Evolutionary conservation across 2,329 filamentous ascomycete species (phyloP).

Genomic region (Tothia fuscella): DNA sequence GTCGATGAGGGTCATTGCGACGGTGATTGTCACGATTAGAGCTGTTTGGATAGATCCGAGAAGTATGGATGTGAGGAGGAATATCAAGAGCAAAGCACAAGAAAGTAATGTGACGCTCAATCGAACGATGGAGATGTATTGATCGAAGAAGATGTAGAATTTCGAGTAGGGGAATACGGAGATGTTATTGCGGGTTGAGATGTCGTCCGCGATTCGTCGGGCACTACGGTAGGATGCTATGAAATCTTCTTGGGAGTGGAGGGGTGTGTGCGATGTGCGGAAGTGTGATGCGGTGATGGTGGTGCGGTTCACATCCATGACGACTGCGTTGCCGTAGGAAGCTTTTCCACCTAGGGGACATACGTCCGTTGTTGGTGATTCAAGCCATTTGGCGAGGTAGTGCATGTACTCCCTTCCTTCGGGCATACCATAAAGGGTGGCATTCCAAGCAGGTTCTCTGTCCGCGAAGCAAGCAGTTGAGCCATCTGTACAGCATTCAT

Average conservation of each 20-base stretch:
- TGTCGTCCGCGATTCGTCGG: slow-evolving; percentile 70
- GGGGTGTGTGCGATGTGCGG: slow-evolving; percentile 74
- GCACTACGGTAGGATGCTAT: slow-evolving; percentile 84
- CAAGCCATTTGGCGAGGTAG: slow-evolving; percentile 75
- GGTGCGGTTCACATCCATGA: slow-evolving; percentile 55
- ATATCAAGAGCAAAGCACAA: slow-evolving; percentile 74
- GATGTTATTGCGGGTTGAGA: slow-evolving; percentile 58
- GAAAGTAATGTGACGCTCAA: slow-evolving; percentile 70
- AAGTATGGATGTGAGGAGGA: slow-evolving; percentile 65
- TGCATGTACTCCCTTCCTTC: slow-evolving; percentile 81
- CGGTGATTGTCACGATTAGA: slow-evolving; percentile 70
- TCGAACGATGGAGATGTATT: slow-evolving; percentile 75
- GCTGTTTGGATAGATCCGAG: slow-evolving; percentile 77
- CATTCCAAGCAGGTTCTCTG: slow-evolving; percentile 74
- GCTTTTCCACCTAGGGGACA: slow-evolving; percentile 85
- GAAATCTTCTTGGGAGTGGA: slow-evolving; percentile 83
- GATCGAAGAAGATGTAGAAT: slow-evolving; percentile 99
- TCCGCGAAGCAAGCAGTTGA: slow-evolving; percentile 59
- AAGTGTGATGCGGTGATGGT: slow-evolving; percentile 80
- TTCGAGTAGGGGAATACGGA: slow-evolving; percentile 94
- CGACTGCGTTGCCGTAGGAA: slow-evolving; percentile 72
- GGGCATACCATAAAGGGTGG: slow-evolving; percentile 81
- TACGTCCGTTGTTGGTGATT: slow-evolving; percentile 64
- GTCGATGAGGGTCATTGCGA: slow-evolving; percentile 86
- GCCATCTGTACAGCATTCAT: slow-evolving; percentile 58